These are phyloP conservation scores for Knoxia roxburghii DNA, from an alignment of 257 asterid genomes.

Conservation along the genomic window DNA sequence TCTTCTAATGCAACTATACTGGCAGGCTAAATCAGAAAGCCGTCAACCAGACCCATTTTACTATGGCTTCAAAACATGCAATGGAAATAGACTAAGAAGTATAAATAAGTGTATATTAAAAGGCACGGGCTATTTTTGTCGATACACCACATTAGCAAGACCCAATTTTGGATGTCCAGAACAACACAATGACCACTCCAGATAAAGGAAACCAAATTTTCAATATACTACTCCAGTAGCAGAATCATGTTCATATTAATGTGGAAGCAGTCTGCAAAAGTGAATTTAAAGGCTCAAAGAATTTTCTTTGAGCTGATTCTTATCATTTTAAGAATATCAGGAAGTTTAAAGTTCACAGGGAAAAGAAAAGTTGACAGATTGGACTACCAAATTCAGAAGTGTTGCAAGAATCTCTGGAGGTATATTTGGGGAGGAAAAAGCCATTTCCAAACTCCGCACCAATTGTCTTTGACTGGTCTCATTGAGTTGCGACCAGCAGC, in stretches of 20 bases:
- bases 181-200: background rate
- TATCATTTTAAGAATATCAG: background rate
- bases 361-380: constrained; percentile 1
- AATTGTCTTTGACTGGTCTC: constrained; percentile 75
- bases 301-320: background rate
- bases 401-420: constrained; percentile 98
- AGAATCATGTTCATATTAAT: background rate
- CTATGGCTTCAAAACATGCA: background rate
- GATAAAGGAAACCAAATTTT: background rate
- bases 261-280: background rate
- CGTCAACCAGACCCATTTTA: background rate
- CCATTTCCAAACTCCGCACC: constrained; percentile 95
- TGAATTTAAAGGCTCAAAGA: background rate
- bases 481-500: constrained; percentile 95
- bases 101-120: background rate
- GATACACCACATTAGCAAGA: background rate
- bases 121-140: background rate
- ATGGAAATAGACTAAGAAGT: background rate
- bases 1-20: background rate
- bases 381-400: constrained; percentile 84
- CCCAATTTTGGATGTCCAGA: background rate
- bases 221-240: background rate
- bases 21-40: background rate
- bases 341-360: background rate
- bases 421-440: constrained; percentile 95